These are phyloP conservation scores for Lepidopterella palustris DNA, from an alignment of 495 filamentous ascomycete species.

Conservation along the genomic window DNA sequence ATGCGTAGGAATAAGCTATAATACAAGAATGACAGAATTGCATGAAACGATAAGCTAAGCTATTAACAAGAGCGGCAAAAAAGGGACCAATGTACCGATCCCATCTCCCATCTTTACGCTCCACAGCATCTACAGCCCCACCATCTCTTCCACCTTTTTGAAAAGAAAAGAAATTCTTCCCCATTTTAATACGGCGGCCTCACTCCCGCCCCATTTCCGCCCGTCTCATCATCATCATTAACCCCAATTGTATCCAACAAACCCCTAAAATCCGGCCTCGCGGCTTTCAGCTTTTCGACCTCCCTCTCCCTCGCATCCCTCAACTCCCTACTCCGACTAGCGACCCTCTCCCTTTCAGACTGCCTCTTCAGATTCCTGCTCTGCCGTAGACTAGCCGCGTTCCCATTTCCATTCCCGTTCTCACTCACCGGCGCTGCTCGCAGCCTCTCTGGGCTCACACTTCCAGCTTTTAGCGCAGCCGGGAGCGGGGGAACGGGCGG, in stretches of 20 bases:
- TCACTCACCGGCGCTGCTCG: slow-evolving; percentile 12
- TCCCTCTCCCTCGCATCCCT: background rate
- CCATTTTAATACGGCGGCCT: slow-evolving; percentile 8
- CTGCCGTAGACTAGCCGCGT: slow-evolving; percentile 6
- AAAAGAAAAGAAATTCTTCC: too few species aligned
- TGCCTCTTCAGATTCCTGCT: slow-evolving; percentile 19
- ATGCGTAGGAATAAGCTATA: too few species aligned
- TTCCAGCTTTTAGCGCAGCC: slow-evolving; percentile 11
- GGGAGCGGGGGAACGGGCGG: slow-evolving; percentile 28
- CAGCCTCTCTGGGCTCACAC: slow-evolving; percentile 3
- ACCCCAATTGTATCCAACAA: slow-evolving; percentile 27
- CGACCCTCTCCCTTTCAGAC: slow-evolving; percentile 6
- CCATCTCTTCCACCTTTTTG: too few species aligned
- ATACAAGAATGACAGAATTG: too few species aligned
- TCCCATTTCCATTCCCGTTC: slow-evolving; percentile 14
- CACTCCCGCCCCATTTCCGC: background rate
- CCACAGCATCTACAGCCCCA: too few species aligned
- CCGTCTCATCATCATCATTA: slow-evolving; percentile 12
- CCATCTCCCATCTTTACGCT: too few species aligned
- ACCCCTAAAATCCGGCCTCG: slow-evolving; percentile 22
- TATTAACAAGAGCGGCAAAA: too few species aligned
- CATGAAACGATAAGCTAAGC: too few species aligned
- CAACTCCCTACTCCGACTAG: slow-evolving; percentile 1
- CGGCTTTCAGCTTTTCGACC: background rate
- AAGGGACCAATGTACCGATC: too few species aligned